Base-by-base conservation (phyloP, 352 stramenopile species). In the Globisporangium splendens region DNA sequence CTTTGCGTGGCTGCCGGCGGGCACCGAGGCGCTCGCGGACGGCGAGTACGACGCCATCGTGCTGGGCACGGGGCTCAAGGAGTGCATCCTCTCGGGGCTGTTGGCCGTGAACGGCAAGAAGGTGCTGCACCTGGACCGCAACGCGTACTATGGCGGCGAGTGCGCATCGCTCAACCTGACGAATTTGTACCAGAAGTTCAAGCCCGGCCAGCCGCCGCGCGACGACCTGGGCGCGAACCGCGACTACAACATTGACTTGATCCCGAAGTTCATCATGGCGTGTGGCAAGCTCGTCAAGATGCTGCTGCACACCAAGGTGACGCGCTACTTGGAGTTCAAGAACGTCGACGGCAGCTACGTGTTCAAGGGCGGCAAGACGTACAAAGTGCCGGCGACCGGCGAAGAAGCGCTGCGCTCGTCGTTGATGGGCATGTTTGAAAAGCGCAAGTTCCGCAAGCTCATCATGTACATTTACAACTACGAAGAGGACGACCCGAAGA, bases 261-360 rank as follows among this genome's bases (percentile, higher is more conserved):
- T 99, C 70, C 97, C 98, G 49, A 99, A 99, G 83, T 99, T 99
- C 70, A 99, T 99, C 75, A 99, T 99, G 96, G 97, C 97, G 1
- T 99, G 96, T 69, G 98, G 98, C 59, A 99, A 99, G 71, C 85
- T 99, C 20, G 98, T 98, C 22, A 99, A 99, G 81, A 99, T 99
- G 92, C 69, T 93, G 65, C 66, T 93, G 59, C 95, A 99, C 78
- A 98, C 93, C 48, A 98, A 98, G 70, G 97, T 99, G 54, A 99
- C 96, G 59, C 87, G 95, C 41, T 99, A 99, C 75, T 71, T 99
- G 47, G 97, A 99, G 66, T 99, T 99, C 79, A 98, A 99, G 82
- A 98, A 95, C 51, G 96, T 99, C 50, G 93, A 98, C 68, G 97
- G 96, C 59, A 99, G 95, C 58, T 99, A 98, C 77, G 98, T 99